A percentile compares a stretch with the other conserved stretches of the same genome.
Evolutionary conservation across 805 yeast genomes (phyloP).

Genomic region (Metschnikowia corniflorae): DNA sequence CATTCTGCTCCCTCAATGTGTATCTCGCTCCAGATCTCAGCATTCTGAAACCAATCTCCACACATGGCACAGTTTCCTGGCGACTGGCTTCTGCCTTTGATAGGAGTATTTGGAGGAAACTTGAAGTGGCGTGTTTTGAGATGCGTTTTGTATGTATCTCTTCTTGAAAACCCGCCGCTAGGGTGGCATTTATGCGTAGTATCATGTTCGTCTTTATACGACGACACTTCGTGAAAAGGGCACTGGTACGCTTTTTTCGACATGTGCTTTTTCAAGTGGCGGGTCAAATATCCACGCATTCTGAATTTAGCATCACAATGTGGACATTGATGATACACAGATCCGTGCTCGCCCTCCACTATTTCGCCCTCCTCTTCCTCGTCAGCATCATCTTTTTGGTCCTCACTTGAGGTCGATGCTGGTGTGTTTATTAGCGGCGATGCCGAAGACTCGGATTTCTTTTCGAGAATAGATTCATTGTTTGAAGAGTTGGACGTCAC

Average conservation of each 20-base stretch:
- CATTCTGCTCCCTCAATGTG: conserved; percentile 52
- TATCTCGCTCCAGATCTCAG: conserved; percentile 49
- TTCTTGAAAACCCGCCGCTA: conserved; percentile 55
- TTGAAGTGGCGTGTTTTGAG: conserved; percentile 54
- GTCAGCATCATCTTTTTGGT: conserved; percentile 16
- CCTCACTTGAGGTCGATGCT: conserved; percentile 27
- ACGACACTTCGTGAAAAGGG: conserved; percentile 44
- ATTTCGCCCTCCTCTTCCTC: conserved; percentile 8
- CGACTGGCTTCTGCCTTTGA: conserved; percentile 39
- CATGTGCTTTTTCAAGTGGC: conserved; percentile 54
- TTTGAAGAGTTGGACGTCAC: conserved; percentile 33
- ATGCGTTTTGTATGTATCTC: conserved; percentile 59
- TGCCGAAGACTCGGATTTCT: conserved; percentile 8
- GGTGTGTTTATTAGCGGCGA: conserved; percentile 32
- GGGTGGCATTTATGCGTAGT: conserved; percentile 49
- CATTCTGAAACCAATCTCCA: conserved; percentile 45
- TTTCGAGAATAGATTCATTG: conserved; percentile 28
- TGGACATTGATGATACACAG: conserved; percentile 39
- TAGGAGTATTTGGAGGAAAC: conserved; percentile 53
- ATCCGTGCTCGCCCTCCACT: conserved; percentile 16
- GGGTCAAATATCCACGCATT: conserved; percentile 51
- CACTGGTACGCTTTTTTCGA: conserved; percentile 50
- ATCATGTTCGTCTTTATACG: conserved; percentile 38
- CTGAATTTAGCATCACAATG: conserved; percentile 48
- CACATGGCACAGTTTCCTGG: conserved; percentile 56